These are phyloP conservation scores for Lepidium sativum DNA, from an alignment of 345 rosid genomes.

Conservation along the genomic window DNA sequence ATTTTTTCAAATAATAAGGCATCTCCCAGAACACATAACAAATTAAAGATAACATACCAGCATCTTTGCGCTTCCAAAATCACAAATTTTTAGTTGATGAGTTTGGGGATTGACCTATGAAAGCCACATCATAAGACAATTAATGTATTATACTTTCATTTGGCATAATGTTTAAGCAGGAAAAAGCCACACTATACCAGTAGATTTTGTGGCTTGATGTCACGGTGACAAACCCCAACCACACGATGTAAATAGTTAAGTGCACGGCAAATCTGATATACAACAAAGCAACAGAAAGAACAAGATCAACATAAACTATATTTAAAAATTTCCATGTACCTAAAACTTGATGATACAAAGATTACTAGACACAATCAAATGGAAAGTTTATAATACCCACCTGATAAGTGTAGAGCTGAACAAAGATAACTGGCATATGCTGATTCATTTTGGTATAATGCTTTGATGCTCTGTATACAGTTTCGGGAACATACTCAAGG, in stretches of 20 bases:
- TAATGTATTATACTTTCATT: not conserved
- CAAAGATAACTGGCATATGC: conserved; percentile 70
- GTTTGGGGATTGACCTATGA: conserved; percentile 83
- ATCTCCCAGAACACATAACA: not conserved
- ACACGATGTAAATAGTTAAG: conserved; percentile 86
- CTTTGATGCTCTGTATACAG: conserved; percentile 78
- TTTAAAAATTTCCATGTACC: conserved; percentile 20
- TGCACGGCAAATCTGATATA: conserved; percentile 88
- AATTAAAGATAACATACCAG: conserved; percentile 47
- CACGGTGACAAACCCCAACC: conserved; percentile 93
- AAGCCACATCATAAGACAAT: conserved; percentile 10
- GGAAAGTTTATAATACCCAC: conserved; percentile 32
- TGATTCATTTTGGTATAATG: conserved; percentile 77
- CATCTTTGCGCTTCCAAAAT: conserved; percentile 98
- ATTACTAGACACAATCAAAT: not conserved
- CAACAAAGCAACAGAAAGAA: conserved; percentile 50
- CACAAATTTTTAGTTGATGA: conserved; percentile 88
- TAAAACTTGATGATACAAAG: not conserved
- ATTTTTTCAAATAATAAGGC: not conserved
- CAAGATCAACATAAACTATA: conserved; percentile 46
- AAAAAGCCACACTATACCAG: conserved; percentile 42
- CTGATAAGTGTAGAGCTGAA: conserved; percentile 86
- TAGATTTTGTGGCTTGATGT: conserved; percentile 95
- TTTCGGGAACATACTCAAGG: conserved; percentile 82
- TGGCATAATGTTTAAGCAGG: not conserved